Conservation (phyloP, 2,329 filamentous ascomycete genomes). For the Aspergillus sp. region DNA sequence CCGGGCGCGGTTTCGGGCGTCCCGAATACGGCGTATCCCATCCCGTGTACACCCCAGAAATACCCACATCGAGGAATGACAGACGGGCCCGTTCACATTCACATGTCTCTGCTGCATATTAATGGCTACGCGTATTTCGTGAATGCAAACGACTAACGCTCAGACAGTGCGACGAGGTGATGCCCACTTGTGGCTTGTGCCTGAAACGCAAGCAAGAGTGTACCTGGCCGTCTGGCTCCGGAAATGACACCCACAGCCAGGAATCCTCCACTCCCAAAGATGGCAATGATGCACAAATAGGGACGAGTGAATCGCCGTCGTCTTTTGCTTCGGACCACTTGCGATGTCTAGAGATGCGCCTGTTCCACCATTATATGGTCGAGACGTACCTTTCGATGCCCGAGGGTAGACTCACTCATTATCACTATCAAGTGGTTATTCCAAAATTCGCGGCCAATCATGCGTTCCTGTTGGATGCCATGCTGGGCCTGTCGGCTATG, state of each 20-base stretch:
- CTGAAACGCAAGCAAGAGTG: conserved; percentile 31
- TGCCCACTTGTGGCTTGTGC: conserved; percentile 31
- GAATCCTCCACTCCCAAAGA: conserved; percentile 15
- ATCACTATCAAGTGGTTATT: conserved; percentile 29
- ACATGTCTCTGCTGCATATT: not conserved
- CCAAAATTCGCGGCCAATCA: conserved; percentile 35
- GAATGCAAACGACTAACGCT: not conserved
- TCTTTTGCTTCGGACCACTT: conserved; percentile 7
- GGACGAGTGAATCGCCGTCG: conserved; percentile 8
- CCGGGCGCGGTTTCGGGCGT: not conserved
- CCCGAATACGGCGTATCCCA: no score
- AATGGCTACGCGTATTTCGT: not conserved
- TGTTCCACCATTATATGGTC: conserved; percentile 35
- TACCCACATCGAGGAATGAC: no score
- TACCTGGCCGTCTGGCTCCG: conserved; percentile 22
- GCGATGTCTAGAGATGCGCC: conserved; percentile 28
- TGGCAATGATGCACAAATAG: conserved; percentile 5
- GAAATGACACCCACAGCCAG: conserved; percentile 19
- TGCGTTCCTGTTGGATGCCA: conserved; percentile 39
- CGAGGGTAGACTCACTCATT: conserved; percentile 22
- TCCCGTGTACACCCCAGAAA: no score
- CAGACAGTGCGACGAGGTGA: conserved; percentile 31
- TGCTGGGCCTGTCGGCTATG: conserved; percentile 40
- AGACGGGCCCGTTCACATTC: not conserved
- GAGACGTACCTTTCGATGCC: conserved; percentile 29